Base-by-base conservation (phyloP, 2,329 filamentous ascomycete species). In the Xylariaceae sp. region DNA sequence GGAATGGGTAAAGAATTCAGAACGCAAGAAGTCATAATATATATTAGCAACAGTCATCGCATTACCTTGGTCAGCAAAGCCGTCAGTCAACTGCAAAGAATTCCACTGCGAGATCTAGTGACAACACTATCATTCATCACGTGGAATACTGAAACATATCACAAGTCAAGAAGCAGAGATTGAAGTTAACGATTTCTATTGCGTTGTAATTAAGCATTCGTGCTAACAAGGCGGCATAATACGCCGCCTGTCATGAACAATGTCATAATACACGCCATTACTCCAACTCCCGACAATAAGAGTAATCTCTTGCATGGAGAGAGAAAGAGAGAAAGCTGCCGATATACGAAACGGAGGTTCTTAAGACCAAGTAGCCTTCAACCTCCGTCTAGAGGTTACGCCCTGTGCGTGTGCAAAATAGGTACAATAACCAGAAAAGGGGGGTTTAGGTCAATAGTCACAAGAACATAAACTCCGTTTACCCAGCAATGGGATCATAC, bases 401-500 rank as follows among this genome's bases (percentile, higher is more conserved):
- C 23, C 23, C 23, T 30, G 35, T 30, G 52, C 39, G 50, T 50
- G 37, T 47, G 18, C 47, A 47, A 55, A 55, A 42, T 42, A 55
- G 45, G 45, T 45, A 37, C 45, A 57, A 39, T 39, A 15, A n/a
- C 35, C 44, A 48, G 23, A 30, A 59, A 57, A 42, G 51, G 51
- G 49, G 53, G 53, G 35, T 55, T 49, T 55, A 57, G 57, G 56
- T 48, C 50, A 53, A 35, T 55, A 52, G 45, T 23, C 45, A 37
- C 58, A 59, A 58, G 15, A 53, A 56, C 53, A 57, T 44, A 60
- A 53, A 54, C 60, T 52, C 49, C 48, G 13, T 2, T 48, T 55
- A 49, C 45, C 30, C 51, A 59, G 48, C 53, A 56, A 49, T 39
- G 37, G 48, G 23, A 42, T 80, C 72, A 87, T 37, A 87, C 84